phyloP scores from a whole-genome alignment of 176 grass and related monocot species.

The Tillandsia fasciculata region DNA sequence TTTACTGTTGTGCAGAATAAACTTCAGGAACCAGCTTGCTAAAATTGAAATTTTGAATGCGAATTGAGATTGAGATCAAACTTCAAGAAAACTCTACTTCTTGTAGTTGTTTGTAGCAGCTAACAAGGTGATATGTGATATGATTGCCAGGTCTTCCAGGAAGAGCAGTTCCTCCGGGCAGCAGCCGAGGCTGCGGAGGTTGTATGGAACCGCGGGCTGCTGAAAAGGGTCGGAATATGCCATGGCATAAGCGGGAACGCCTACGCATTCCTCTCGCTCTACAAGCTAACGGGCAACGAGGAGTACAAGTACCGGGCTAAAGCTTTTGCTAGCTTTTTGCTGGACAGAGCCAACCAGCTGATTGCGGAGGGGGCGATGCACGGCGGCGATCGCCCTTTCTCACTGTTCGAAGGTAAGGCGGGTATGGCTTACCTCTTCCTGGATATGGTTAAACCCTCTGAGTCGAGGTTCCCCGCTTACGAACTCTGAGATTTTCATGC shows the following conservation, averaged over 20 bases:
- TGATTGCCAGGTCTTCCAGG: conserved; percentile 62
- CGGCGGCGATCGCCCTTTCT: conserved; percentile 72
- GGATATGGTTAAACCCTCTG: conserved; percentile 55
- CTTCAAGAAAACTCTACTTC: neutral
- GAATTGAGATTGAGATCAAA: neutral
- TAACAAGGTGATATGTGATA: neutral
- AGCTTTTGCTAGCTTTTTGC: conserved; percentile 75
- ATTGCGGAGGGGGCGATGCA: conserved; percentile 64
- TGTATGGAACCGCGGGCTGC: conserved; percentile 77
- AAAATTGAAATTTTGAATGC: too few species aligned
- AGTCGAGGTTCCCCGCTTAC: conserved; percentile 63
- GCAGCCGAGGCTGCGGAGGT: conserved; percentile 66
- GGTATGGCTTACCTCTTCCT: conserved; percentile 81
- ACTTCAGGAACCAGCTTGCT: too few species aligned
- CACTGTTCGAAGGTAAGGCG: conserved; percentile 83
- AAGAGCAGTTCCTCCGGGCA: conserved; percentile 53
- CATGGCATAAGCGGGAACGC: conserved; percentile 79
- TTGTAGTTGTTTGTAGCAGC: neutral
- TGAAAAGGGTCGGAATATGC: conserved; percentile 81
- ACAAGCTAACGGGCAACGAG: conserved; percentile 48
- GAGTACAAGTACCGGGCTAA: conserved; percentile 74
- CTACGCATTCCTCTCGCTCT: conserved; percentile 64
- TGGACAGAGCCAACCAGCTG: conserved; percentile 46
- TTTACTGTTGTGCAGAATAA: too few species aligned
- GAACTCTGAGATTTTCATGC: conserved; percentile 39